phyloP scores from a whole-genome alignment of 352 stramenopile genomes.

The Pythium aristosporum region DNA sequence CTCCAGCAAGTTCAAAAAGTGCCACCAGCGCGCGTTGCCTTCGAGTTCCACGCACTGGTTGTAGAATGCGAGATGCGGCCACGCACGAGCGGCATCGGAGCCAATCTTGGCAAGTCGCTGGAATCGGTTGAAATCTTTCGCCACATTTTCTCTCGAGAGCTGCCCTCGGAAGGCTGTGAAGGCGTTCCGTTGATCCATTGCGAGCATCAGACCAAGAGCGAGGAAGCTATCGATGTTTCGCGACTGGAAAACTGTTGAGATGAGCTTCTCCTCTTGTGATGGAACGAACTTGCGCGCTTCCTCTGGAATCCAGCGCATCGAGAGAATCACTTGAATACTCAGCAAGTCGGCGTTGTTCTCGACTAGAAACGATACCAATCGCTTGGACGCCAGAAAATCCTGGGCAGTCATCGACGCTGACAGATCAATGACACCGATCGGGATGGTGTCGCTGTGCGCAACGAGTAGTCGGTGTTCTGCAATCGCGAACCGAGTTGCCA shows the following conservation, averaged over 20 bases:
- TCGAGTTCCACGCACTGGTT: conserved; percentile 81
- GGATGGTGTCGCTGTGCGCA: conserved; percentile 8
- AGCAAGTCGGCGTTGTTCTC: conserved; percentile 63
- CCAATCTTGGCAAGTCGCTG: conserved; percentile 73
- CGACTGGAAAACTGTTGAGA: conserved; percentile 73
- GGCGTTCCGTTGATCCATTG: conserved; percentile 69
- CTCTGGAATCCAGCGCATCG: conserved; percentile 56
- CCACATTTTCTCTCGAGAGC: conserved; percentile 77
- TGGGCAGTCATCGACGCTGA: conserved; percentile 16
- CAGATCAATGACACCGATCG: conserved; percentile 20
- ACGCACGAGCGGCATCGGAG: conserved; percentile 68
- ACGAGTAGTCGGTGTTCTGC: conserved; percentile 49
- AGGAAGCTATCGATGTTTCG: conserved; percentile 70
- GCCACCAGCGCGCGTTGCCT: conserved; percentile 80
- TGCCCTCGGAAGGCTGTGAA: conserved; percentile 73
- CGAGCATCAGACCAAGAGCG: conserved; percentile 67
- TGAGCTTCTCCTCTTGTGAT: conserved; percentile 48
- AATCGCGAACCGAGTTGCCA: conserved; percentile 61
- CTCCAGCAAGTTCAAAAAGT: conserved; percentile 73
- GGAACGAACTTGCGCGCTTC: conserved; percentile 48
- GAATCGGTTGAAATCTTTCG: conserved; percentile 81
- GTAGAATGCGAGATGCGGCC: conserved; percentile 79
- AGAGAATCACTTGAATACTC: conserved; percentile 63
- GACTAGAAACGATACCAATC: conserved; percentile 65
- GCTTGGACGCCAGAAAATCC: conserved; percentile 59